Evolutionary conservation across 1,284 basidiomycete species (phyloP).

Genomic region (Ceratobasidium sp.): DNA sequence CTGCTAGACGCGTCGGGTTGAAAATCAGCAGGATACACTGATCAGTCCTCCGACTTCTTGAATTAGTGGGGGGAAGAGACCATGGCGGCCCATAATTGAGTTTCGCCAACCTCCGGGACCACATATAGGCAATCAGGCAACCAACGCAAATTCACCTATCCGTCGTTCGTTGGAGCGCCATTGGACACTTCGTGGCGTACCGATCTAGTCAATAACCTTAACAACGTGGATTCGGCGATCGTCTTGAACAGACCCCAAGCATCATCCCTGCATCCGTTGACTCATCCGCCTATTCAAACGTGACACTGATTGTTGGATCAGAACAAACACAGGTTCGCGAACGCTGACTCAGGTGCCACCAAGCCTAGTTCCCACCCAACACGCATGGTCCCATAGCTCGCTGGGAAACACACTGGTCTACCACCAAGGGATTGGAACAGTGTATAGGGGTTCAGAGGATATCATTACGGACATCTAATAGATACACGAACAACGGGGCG

Average conservation of each 20-base stretch:
- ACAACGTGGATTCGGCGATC: background rate
- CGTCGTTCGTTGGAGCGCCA: too few relatives aligned
- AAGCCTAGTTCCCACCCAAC: background rate
- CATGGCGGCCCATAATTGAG: background rate
- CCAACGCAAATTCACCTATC: background rate
- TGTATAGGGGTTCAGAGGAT: constrained; percentile 1
- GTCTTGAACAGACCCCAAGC: too few relatives aligned
- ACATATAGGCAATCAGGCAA: background rate
- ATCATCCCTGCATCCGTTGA: background rate
- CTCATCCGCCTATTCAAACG: background rate
- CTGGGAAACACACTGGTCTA: background rate
- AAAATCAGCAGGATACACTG: background rate
- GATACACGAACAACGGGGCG: constrained; percentile 12
- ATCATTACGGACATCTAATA: constrained; percentile 31
- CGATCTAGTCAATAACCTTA: background rate
- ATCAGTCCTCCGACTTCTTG: background rate
- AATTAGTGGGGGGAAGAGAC: background rate
- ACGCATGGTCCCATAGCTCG: background rate
- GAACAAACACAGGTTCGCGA: background rate
- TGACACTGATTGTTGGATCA: background rate
- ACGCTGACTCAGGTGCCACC: background rate
- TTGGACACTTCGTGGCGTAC: background rate
- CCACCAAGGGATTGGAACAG: background rate
- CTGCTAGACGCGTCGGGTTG: background rate
- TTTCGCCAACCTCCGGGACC: background rate